A percentile compares a stretch with the other conserved stretches of the same genome.
These are phyloP conservation scores for Colletotrichum eremochloae DNA, from an alignment of 2,329 filamentous ascomycete species.

Conservation along the genomic window DNA sequence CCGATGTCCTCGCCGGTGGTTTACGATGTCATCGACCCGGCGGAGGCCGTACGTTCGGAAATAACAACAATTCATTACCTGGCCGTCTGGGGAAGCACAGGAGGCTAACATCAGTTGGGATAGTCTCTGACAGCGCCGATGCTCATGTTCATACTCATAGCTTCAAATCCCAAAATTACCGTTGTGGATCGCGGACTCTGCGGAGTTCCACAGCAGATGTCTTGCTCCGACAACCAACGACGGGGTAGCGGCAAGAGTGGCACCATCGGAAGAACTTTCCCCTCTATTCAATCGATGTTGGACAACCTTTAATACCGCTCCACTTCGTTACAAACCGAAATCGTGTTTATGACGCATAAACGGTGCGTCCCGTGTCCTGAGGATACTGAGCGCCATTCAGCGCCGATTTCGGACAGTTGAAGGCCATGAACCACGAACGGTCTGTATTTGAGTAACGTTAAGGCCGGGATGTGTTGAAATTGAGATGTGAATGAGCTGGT, in stretches of 20 bases:
- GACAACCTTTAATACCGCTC: background rate
- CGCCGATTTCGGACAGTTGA: background rate
- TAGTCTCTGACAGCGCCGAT: background rate
- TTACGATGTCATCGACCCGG: background rate
- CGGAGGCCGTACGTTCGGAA: background rate
- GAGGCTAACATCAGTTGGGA: background rate
- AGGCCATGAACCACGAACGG: background rate
- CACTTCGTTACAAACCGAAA: background rate
- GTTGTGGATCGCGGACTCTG: background rate
- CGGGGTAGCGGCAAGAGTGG: background rate
- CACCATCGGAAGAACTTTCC: background rate
- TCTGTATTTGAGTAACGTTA: background rate
- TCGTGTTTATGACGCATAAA: background rate
- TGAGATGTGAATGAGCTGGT: background rate
- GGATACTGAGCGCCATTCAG: no score
- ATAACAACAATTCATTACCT: background rate
- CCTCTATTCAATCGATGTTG: background rate
- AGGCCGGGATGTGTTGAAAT: background rate
- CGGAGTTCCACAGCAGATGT: background rate
- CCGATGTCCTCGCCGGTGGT: background rate
- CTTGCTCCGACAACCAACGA: background rate
- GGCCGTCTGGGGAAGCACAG: background rate
- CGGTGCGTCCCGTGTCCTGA: background rate
- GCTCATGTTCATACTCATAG: background rate
- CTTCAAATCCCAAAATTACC: background rate